A percentile compares a stretch with the other conserved stretches of the same genome.
phyloP scores from a whole-genome alignment of 352 stramenopile genomes.

The Pseudoperonospora humuli region DNA sequence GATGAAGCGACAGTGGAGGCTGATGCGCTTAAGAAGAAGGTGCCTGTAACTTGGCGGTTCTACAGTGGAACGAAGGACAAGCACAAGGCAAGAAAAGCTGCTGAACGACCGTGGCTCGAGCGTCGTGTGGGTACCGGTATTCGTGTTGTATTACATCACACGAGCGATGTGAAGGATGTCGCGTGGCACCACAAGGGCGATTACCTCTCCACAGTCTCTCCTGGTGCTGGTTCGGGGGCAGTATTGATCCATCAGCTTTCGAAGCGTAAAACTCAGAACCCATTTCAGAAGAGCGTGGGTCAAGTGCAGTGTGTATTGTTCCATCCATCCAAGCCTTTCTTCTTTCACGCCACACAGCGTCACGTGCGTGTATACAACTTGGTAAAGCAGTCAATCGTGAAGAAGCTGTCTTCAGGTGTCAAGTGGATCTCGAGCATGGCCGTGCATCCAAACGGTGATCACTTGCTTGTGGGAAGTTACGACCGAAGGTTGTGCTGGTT shows the following conservation, averaged over 20 bases:
- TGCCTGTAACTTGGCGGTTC: conserved; percentile 88
- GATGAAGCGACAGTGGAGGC: conserved; percentile 60
- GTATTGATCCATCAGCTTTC: conserved; percentile 98
- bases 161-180: conserved; percentile 88
- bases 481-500: conserved; percentile 99
- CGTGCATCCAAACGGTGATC: conserved; percentile 97
- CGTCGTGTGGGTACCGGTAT: conserved; percentile 75
- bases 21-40: conserved; percentile 80
- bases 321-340: conserved; percentile 98
- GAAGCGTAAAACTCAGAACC: conserved; percentile 94
- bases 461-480: conserved; percentile 97
- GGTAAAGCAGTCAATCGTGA: conserved; percentile 96
- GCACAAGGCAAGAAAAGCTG: conserved; percentile 45
- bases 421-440: conserved; percentile 99
- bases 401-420: conserved; percentile 95
- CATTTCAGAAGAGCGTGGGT: conserved; percentile 92
- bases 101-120: conserved; percentile 53
- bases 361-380: conserved; percentile 99
- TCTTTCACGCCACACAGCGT: conserved; percentile 99
- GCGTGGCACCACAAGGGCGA: conserved; percentile 98
- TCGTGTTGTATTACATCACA: conserved; percentile 82
- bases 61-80: conserved; percentile 79
- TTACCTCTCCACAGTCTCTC: conserved; percentile 95
- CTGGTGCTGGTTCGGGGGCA: conserved; percentile 78
- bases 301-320: conserved; percentile 95